These are phyloP conservation scores for Basidioascus undulatus DNA, from an alignment of 768 basidiomycete genomes.

Conservation along the genomic window DNA sequence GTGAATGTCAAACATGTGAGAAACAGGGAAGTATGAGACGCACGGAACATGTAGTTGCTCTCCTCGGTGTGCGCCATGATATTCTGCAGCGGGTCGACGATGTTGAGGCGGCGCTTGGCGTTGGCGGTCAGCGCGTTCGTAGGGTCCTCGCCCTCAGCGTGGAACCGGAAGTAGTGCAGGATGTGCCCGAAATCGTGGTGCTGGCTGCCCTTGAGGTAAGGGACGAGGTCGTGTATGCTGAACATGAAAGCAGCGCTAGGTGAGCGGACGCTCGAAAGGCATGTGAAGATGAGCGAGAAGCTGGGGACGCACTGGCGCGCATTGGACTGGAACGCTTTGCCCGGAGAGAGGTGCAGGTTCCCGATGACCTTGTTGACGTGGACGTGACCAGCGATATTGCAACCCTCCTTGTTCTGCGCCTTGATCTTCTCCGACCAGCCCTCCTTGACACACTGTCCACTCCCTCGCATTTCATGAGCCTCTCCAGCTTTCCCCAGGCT, in stretches of 20 bases:
- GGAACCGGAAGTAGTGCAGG: conserved; percentile 59
- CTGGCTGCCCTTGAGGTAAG: conserved; percentile 69
- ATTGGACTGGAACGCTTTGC: conserved; percentile 77
- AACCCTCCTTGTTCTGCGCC: conserved; percentile 81
- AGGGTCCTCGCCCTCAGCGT: conserved; percentile 21
- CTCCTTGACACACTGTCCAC: conserved; percentile 74
- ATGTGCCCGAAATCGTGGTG: conserved; percentile 83
- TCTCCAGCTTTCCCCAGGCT: no score
- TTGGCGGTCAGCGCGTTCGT: no score
- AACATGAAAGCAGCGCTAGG: not conserved
- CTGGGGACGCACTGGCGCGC: conserved; percentile 31
- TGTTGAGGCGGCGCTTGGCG: conserved; percentile 40
- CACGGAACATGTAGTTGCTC: conserved; percentile 70
- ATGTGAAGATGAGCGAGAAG: conserved; percentile 9
- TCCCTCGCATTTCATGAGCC: no score
- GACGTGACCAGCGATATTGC: conserved; percentile 72
- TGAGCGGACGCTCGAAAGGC: not conserved
- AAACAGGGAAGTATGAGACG: not conserved
- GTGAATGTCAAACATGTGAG: conserved; percentile 12
- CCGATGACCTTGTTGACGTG: conserved; percentile 94
- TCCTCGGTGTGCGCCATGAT: conserved; percentile 36
- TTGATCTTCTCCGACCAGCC: conserved; percentile 85
- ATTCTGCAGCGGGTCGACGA: conserved; percentile 50
- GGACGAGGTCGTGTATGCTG: conserved; percentile 71
- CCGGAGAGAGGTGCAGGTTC: conserved; percentile 83